phyloP scores from a whole-genome alignment of 805 yeast species.

The Tetrapisispora namnaoensis region DNA sequence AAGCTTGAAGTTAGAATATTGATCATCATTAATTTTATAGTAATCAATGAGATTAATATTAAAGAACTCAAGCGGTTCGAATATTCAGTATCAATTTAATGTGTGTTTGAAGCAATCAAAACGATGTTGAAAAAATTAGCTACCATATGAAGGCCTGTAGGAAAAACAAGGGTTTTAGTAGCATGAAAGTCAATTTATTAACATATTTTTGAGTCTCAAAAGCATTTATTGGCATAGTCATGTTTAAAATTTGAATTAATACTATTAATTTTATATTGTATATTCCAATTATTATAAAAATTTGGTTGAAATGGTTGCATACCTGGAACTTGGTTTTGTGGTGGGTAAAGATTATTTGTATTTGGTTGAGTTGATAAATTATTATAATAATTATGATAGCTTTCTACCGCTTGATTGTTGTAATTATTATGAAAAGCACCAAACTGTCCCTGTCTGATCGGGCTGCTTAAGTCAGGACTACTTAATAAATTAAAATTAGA shows the following conservation, averaged over 20 bases:
- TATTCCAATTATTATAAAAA: background rate
- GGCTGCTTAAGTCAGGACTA: slow-evolving; percentile 1
- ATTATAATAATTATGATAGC: background rate
- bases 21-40: no score
- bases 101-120: no score
- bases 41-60: no score
- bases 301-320: background rate
- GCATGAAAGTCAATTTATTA: no score
- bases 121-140: no score
- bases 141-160: no score
- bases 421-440: background rate
- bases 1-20: no score
- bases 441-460: background rate
- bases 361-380: background rate
- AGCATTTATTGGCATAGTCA: background rate
- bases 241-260: background rate
- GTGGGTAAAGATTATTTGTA: background rate
- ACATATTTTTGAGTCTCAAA: background rate
- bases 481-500: background rate
- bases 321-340: background rate
- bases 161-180: no score
- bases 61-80: no score
- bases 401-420: background rate
- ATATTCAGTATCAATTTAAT: no score
- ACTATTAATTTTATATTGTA: background rate